Evolutionary conservation across 805 yeast genomes (phyloP), one percentile per base, ranked within the genome.

Genomic region (Candida dendrica): DNA sequence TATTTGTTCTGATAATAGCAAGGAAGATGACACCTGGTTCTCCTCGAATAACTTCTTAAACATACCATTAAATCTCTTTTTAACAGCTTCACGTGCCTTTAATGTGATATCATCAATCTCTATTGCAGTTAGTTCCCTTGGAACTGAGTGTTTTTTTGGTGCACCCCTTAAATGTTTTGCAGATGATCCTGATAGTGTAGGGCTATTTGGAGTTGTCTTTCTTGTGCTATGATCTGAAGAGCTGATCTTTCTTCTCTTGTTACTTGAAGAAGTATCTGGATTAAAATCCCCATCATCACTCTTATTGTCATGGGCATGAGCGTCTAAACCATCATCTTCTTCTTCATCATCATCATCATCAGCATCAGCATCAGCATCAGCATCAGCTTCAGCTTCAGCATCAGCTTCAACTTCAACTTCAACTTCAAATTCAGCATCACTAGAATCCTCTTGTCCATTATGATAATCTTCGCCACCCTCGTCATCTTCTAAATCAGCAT

Each of bases 1-100:
- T 3, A 43, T 48, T 6, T 44, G 44, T 1, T 48, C 26, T 1
- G 58, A 52, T 10, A 58, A 61, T 3, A 60, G n/a, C n/a, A n/a
- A 59, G 16, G 52, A 53, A 22, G 24, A 22, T 22, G 24, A 22
- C 6, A 6, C 24, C 11, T 75, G 60, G 46, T 66, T 64, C 40
- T 61, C 60, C 13, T 46, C 46, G 36, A 81, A 69, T 37, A 75
- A 66, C 15, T 65, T 66, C 17, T 56, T 50, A 48, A 82, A 74
- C 51, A 80, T 79, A 9, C 50, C 47, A 66, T 71, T 34, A 66
- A 65, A 22, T 80, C 84, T 45, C 71, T 67, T 33, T 58, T 59
- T 50, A 78, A 65, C 32, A 68, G 72, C 52, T 63, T 72, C 35
- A 42, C 49, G 47, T 42, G 62, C 50, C 46, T 50, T 50, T 32